Conservation (phyloP, 371 early-diverging fungal genomes). For the Dinochytrium kinnereticum region DNA sequence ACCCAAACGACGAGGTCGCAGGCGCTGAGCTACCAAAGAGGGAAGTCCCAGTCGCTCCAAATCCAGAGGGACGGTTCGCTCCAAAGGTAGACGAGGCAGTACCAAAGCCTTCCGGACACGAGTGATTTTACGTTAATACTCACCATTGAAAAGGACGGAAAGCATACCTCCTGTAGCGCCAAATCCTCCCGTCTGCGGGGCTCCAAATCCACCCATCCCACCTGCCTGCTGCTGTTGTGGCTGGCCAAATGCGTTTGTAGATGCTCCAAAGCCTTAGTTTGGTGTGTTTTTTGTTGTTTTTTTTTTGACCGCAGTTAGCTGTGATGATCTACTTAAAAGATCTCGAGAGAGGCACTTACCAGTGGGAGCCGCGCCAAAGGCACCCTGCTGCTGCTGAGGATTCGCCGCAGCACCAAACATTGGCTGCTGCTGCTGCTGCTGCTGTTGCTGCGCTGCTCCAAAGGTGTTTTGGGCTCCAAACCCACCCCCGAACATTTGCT, state of each 20-base stretch:
- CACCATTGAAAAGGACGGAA: too few relatives aligned
- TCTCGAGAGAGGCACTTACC: constrained; percentile 4
- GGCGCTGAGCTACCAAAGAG: not conserved
- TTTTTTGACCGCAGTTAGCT: too few relatives aligned
- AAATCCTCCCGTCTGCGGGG: constrained; percentile 12
- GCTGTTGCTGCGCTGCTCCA: constrained; percentile 61
- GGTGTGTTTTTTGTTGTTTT: not conserved
- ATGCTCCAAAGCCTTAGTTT: not conserved
- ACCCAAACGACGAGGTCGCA: not conserved
- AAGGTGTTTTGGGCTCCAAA: too few relatives aligned
- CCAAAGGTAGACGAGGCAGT: constrained; percentile 57
- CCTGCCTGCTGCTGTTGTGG: constrained; percentile 10
- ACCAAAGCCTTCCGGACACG: constrained; percentile 39
- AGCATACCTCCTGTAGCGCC: constrained; percentile 18
- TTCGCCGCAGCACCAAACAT: constrained; percentile 62
- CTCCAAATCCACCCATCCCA: constrained; percentile 11
- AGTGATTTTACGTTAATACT: constrained; percentile 8
- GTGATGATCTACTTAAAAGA: constrained; percentile 32
- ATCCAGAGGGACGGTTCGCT: constrained; percentile 37
- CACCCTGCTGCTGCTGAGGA: constrained; percentile 47
- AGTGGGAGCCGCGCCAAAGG: constrained; percentile 50
- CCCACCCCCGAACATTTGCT: too few relatives aligned
- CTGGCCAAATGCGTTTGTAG: constrained; percentile 26
- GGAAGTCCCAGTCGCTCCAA: constrained; percentile 10
- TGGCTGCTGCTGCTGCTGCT: constrained; percentile 52